Conservation (phyloP, 2,329 filamentous ascomycete genomes). For the Phialophora tarda region DNA sequence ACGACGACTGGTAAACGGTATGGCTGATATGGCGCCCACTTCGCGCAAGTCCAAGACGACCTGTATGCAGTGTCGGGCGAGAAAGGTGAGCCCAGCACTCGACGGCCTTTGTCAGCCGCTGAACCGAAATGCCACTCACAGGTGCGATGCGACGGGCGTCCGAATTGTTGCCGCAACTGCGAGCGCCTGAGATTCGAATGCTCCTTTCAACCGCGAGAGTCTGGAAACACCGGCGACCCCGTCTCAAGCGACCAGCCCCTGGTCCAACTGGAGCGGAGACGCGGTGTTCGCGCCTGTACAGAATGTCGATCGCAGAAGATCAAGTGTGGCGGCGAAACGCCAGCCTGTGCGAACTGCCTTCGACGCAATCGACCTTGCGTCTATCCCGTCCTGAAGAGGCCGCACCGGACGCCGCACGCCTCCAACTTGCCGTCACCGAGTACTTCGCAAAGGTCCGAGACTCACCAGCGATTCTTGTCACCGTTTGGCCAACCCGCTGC, state of each 20-base stretch:
- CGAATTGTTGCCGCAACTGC: slow-evolving; percentile 27
- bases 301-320: slow-evolving; percentile 31
- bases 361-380: slow-evolving; percentile 25
- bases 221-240: slow-evolving; percentile 12
- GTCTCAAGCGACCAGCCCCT: slow-evolving; percentile 14
- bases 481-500: background rate
- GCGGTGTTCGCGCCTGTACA: slow-evolving; percentile 24
- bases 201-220: slow-evolving; percentile 19
- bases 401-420: slow-evolving; percentile 19
- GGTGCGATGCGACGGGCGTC: slow-evolving; percentile 30
- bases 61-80: slow-evolving; percentile 27
- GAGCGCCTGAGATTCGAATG: slow-evolving; percentile 29
- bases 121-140: slow-evolving; percentile 8
- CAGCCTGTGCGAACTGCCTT: slow-evolving; percentile 27
- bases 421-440: slow-evolving; percentile 16
- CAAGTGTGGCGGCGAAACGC: slow-evolving; percentile 23
- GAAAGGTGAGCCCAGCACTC: slow-evolving; percentile 22
- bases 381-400: slow-evolving; percentile 24
- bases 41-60: slow-evolving; percentile 26
- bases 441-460: slow-evolving; percentile 9
- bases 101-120: slow-evolving; percentile 10
- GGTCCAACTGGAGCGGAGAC: slow-evolving; percentile 27
- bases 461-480: slow-evolving; percentile 6
- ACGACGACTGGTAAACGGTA: slow-evolving; percentile 7
- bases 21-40: slow-evolving; percentile 21